Conservation (phyloP, 208 protist species). For the Balamuthia mandrillaris region DNA sequence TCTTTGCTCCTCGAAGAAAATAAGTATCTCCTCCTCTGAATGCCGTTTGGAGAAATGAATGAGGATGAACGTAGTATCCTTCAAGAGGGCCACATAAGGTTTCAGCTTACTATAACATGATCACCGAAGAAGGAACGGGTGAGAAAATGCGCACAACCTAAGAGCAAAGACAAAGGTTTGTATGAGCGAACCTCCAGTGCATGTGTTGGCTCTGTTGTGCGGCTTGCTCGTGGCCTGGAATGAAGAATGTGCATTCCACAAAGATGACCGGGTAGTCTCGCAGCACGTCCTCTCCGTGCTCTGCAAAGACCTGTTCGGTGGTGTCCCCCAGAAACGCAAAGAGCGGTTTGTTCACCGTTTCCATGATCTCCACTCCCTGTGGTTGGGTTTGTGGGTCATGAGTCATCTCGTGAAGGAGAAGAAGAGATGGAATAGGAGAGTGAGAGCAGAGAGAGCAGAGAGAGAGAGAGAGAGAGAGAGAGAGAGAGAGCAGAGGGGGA, state of each 20-base stretch:
- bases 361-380: too few relatives aligned
- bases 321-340: constrained; percentile 7
- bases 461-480: too few relatives aligned
- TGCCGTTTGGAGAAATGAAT: constrained; percentile 15
- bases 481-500: too few relatives aligned
- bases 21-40: not conserved
- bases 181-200: not conserved
- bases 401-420: too few relatives aligned
- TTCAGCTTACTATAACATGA: not conserved
- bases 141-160: not conserved
- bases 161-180: not conserved
- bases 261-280: not conserved
- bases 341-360: not conserved
- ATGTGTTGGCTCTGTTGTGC: not conserved
- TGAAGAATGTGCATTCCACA: not conserved
- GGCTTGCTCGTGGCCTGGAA: not conserved
- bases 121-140: too few relatives aligned
- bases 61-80: not conserved
- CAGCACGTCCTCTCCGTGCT: not conserved
- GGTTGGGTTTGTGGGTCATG: too few relatives aligned
- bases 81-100: not conserved
- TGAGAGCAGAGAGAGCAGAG: too few relatives aligned
- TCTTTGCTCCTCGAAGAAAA: not conserved
- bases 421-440: not conserved
- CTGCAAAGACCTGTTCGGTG: not conserved